Evolutionary conservation across 441 rosid species (phyloP), one percentile per base, ranked within the genome.

Genomic region (Erodium moschatum): DNA sequence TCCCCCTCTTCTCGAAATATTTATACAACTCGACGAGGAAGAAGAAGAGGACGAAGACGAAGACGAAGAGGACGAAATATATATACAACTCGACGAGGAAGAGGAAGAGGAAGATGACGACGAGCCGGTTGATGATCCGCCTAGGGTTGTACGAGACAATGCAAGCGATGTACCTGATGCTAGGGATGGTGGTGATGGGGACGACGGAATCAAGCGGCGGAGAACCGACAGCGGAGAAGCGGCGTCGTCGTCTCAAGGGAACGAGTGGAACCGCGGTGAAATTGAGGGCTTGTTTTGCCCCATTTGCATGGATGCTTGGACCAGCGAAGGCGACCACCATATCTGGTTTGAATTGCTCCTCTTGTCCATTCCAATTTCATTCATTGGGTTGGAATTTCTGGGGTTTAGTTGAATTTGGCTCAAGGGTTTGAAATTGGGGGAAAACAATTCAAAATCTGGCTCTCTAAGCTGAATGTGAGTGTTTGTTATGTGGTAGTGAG

Each of bases 241-340:
- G 31, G 82, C 77, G 69, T 77, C 77, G 65, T 66, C 78, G 11
- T 81, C 85, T 66, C 85, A 82, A 64, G 84, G 74, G 1, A 80
- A 74, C 65, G 81, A 78, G 72, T 81, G 83, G 85, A 82, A 75
- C 65, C 81, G 71, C 3, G 58, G 70, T 6, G 94, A 90, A 10
- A 72, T 81, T 24, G 98, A 92, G 12, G 96, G 90, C 24, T 77
- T 82, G 35, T 83, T 80, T 42, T 92, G 98, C 75, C 80, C 94
- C 12, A 90, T 92, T 56, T 92, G 98, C 48, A 82, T 88, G 93
- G 94, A 92, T 46, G 76, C 84, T 67, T 90, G 97, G 94, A 83
- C 90, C 10, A 79, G 75, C 38, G 74, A 69, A 21, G 97, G 96
- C 24, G 85, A 81, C 33, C 97, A 92, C 74, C 89, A 84, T 66